Evolutionary conservation across 1,139 yeast species (phyloP).

Genomic region (Kodamaea derodonti): DNA sequence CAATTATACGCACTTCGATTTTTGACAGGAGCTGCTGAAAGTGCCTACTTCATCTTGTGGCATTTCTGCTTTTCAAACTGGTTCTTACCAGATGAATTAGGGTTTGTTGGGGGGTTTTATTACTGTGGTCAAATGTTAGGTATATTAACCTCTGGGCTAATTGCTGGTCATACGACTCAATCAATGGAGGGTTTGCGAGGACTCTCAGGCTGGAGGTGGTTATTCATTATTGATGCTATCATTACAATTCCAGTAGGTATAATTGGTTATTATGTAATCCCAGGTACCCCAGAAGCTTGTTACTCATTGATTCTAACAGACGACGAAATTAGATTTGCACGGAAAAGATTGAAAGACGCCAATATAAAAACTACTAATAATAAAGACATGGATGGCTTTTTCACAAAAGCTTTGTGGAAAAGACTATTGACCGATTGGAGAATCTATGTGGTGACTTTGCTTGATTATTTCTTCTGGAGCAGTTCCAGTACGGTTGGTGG

Average conservation of each 20-base stretch:
- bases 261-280: slow-evolving; percentile 56
- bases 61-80: slow-evolving; percentile 38
- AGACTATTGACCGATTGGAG: slow-evolving; percentile 23
- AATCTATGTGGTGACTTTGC: slow-evolving; percentile 20
- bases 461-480: slow-evolving; percentile 25
- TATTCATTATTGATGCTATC: slow-evolving; percentile 62
- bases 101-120: slow-evolving; percentile 38
- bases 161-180: slow-evolving; percentile 29
- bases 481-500: slow-evolving; percentile 46
- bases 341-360: slow-evolving; percentile 12
- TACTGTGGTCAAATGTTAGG: slow-evolving; percentile 61
- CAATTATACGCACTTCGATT: slow-evolving; percentile 56
- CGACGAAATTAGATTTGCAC: slow-evolving; percentile 16
- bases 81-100: slow-evolving; percentile 54
- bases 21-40: slow-evolving; percentile 57
- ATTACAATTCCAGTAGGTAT: slow-evolving; percentile 58
- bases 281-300: slow-evolving; percentile 33
- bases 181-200: slow-evolving; percentile 45
- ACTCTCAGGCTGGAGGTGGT: slow-evolving; percentile 67
- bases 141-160: slow-evolving; percentile 55
- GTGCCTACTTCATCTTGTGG: slow-evolving; percentile 50
- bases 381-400: slow-evolving; percentile 15
- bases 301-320: slow-evolving; percentile 16
- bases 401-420: slow-evolving; percentile 19
- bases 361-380: slow-evolving; percentile 18